Evolutionary conservation across 192 early-diverging fungal species (phyloP).

Genomic region (Pilaira anomala): DNA sequence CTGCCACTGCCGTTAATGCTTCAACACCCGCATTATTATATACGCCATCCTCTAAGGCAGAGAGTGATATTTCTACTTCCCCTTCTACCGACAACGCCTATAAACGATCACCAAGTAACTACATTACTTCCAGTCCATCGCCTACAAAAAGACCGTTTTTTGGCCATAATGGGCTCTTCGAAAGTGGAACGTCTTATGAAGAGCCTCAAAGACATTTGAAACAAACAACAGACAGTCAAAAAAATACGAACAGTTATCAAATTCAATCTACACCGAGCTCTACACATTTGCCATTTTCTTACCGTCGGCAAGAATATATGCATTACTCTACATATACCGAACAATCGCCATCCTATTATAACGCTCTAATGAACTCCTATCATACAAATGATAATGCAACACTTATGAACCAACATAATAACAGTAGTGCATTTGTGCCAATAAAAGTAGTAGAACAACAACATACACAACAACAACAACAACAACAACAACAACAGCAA

Average conservation of each 20-base stretch:
- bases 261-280: too few species aligned
- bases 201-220: too few species aligned
- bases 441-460: neutral
- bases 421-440: neutral
- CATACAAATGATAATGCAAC: constrained; percentile 1
- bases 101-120: neutral
- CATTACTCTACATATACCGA: constrained; percentile 4
- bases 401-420: neutral
- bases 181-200: too few species aligned
- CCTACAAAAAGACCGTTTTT: too few species aligned
- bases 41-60: neutral
- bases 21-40: neutral
- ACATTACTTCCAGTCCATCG: neutral
- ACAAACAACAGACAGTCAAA: too few species aligned
- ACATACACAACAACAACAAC: too few species aligned
- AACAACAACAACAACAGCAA: too few species aligned
- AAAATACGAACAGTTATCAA: too few species aligned
- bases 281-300: neutral
- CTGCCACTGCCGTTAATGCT: neutral
- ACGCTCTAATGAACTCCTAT: neutral
- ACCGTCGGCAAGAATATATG: constrained; percentile 2
- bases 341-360: neutral
- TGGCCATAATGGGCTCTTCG: too few species aligned
- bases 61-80: neutral
- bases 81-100: constrained; percentile 11